Percentiles rank a stretch among this genome's conserved stretches.
Conservation (phyloP, 1,139 yeast genomes). For the Candida pseudoviswanathii region DNA sequence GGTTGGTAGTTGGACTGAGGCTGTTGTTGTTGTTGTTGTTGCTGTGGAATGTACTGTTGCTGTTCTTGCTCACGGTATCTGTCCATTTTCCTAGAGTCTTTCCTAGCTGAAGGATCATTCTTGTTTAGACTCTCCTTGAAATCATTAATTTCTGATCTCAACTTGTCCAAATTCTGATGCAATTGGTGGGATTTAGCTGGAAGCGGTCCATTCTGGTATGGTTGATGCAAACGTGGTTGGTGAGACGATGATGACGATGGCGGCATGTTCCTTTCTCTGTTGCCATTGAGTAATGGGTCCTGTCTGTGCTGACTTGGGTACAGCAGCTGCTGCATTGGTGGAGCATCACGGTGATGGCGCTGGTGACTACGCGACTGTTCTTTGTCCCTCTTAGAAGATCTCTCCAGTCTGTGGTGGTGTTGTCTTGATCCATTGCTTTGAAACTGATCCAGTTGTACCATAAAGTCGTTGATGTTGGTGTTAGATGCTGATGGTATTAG, state of each 20-base stretch:
- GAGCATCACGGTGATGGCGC: slow-evolving; percentile 5
- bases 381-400: slow-evolving; percentile 12
- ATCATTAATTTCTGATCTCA: slow-evolving; percentile 48
- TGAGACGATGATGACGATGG: background rate
- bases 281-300: slow-evolving; percentile 2
- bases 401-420: slow-evolving; percentile 18
- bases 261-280: slow-evolving; percentile 4
- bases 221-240: slow-evolving; percentile 14
- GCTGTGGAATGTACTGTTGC: slow-evolving; percentile 3
- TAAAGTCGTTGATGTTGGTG: slow-evolving; percentile 14
- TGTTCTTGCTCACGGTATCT: slow-evolving; percentile 1
- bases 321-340: slow-evolving; percentile 12
- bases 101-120: slow-evolving; percentile 21
- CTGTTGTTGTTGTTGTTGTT: slow-evolving; percentile 1
- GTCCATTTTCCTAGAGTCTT: slow-evolving; percentile 1
- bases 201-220: slow-evolving; percentile 14
- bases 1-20: slow-evolving; percentile 6
- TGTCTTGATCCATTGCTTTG: slow-evolving; percentile 10
- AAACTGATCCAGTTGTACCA: slow-evolving; percentile 8
- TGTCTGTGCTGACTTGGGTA: background rate
- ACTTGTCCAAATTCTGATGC: slow-evolving; percentile 45
- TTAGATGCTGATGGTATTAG: slow-evolving; percentile 16
- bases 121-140: slow-evolving; percentile 46
- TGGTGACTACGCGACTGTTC: slow-evolving; percentile 1
- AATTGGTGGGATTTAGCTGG: slow-evolving; percentile 33